Evolutionary conservation across 306 rosid genomes (phyloP).

Genomic region (Luffa acutangula): DNA sequence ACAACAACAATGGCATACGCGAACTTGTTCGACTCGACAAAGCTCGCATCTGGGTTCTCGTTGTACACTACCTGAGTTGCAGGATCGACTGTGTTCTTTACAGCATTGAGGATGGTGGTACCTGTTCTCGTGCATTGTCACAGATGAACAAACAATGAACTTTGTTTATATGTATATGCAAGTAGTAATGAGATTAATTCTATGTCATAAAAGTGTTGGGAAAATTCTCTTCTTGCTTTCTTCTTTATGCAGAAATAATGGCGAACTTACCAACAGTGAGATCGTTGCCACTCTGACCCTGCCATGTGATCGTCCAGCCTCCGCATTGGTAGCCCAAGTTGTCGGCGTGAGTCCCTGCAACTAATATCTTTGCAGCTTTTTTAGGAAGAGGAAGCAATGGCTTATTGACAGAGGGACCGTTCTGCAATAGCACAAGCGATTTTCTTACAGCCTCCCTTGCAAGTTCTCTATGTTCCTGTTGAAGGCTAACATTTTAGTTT

Average conservation of each 20-base stretch:
- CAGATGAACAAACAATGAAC: background rate
- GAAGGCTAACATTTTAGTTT: background rate
- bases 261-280: constrained; percentile 53
- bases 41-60: constrained; percentile 51
- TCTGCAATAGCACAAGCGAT: constrained; percentile 78
- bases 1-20: constrained; percentile 63
- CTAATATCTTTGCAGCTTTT: constrained; percentile 57
- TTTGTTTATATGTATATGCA: background rate
- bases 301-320: constrained; percentile 98
- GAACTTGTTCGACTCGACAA: constrained; percentile 51
- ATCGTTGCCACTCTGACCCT: constrained; percentile 65
- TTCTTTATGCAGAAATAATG: background rate
- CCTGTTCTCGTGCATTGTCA: constrained; percentile 26
- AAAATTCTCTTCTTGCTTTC: background rate
- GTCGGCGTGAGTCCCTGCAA: constrained; percentile 86
- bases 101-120: constrained; percentile 71
- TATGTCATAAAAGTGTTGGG: background rate
- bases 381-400: constrained; percentile 91
- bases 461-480: constrained; percentile 79
- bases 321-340: constrained; percentile 90
- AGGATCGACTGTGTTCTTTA: constrained; percentile 55
- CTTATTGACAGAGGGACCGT: constrained; percentile 37
- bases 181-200: background rate
- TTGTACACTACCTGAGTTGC: constrained; percentile 61
- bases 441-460: constrained; percentile 94